Base-by-base conservation (phyloP, 2,329 filamentous ascomycete genomes). In the Aspergillus sclerotialis region DNA sequence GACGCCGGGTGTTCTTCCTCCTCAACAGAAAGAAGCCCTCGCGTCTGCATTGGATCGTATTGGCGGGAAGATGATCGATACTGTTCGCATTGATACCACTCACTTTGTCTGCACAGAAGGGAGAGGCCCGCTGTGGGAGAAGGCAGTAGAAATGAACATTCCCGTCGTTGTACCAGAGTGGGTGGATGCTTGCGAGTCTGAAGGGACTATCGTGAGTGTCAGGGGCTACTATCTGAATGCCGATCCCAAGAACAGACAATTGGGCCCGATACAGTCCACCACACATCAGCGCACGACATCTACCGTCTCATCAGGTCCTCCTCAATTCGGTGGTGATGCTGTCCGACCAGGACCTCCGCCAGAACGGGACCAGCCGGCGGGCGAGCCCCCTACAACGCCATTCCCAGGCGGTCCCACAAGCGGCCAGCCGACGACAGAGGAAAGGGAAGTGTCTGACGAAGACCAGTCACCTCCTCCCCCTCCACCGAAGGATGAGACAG, bases 101-200 rank as follows among this genome's bases (percentile, higher is more conserved):
- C 92, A 98, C 64, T 98, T 98, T 59, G 87, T 98, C 39, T 96
- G 90, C 44, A 94, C 87, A 7, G 92, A 98, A 60, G 89, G 89
- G 18, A 73, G 89, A 36, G 92, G 92, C 19, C 74, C 84, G 32
- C 75, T 82, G 9, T 98, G 92, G 92, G 92, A 98, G 66, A 93
- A 92, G 69, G 92, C 92, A 1, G 82, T 90, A 18, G 90, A 96
- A 68, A 93, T 89, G 77, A 98, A 96, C 61, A 94, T 98, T 35
- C 92, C 92, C 6, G 87, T 98, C 8, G 92, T 98, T 14, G 78
- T 92, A 25, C 92, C 92, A 13, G 92, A 98, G 61, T 98, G 92
- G 92, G 77, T 98, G 18, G 84, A 94, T 50, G 90, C 88, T n/a
- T 98, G 92, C 58, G 90, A 96, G 65, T 76, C 84, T 46, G 89